Percentiles rank a stretch among this genome's conserved stretches.
Evolutionary conservation across 768 basidiomycete species (phyloP).

Genomic region (Hirschioporus abietinus): DNA sequence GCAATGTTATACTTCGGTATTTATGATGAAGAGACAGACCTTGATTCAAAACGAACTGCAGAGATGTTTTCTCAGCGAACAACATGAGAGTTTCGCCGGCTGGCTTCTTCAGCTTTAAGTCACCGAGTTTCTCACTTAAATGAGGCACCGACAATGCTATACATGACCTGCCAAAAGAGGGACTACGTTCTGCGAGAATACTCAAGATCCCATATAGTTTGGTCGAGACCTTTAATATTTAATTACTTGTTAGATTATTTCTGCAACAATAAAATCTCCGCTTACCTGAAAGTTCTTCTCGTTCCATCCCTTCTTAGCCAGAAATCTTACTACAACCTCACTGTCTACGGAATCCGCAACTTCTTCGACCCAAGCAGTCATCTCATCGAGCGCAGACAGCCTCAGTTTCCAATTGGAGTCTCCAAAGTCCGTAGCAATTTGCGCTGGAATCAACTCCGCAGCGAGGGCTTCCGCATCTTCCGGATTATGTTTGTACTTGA

Average conservation of each 20-base stretch:
- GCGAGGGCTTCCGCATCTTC: conserved; percentile 89
- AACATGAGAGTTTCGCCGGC: conserved; percentile 80
- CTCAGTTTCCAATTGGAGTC: conserved; percentile 93
- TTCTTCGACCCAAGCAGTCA: conserved; percentile 77
- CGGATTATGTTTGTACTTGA: conserved; percentile 87
- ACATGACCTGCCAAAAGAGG: conserved; percentile 82
- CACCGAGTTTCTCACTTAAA: conserved; percentile 91
- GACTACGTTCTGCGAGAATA: conserved; percentile 69
- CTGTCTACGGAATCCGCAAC: conserved; percentile 65
- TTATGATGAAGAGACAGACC: conserved; percentile 41
- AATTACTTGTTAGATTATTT: conserved; percentile 8
- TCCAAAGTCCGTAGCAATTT: conserved; percentile 66
- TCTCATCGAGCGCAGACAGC: conserved; percentile 80
- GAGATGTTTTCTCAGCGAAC: conserved; percentile 88
- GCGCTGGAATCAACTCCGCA: conserved; percentile 62
- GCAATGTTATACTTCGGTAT: neutral
- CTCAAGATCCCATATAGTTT: conserved; percentile 80
- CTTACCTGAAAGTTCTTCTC: conserved; percentile 97
- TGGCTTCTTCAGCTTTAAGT: conserved; percentile 94
- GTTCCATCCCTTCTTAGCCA: conserved; percentile 93
- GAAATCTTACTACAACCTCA: conserved; percentile 81
- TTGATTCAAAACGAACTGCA: conserved; percentile 92
- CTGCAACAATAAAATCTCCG: conserved; percentile 2
- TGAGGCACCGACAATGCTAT: conserved; percentile 76
- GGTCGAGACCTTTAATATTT: conserved; percentile 64